Evolutionary conservation across 2,329 filamentous ascomycete species (phyloP), one percentile per base, ranked within the genome.

Genomic region (Trichophyton schoenleinii): DNA sequence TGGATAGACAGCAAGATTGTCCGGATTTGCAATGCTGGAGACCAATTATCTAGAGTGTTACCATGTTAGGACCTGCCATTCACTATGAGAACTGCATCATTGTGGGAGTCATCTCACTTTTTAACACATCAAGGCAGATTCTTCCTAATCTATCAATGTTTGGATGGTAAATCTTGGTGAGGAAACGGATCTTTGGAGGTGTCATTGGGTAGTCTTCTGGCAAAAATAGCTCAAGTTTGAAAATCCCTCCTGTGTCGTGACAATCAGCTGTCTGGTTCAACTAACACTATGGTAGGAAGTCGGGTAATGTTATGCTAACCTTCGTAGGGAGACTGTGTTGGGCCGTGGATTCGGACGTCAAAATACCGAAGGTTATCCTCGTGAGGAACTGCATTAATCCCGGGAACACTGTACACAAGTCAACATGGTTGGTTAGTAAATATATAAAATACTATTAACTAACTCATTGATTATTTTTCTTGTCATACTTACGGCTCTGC

Each of bases 161-260:
- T 59, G 94, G 94, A 74, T 99, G 95, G 77, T 97, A 99, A 75
- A 99, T 97, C 78, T 96, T 96, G 69, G 95, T 99, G 59, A 99
- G 81, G 77, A 99, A 99, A 61, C 94, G 89, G 71, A 99, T 96
- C 81, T 96, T 96, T 53, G 94, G 94, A 60, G 94, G 92, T 38
- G 91, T 96, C 94, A 99, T 99, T 48, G 94, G 94, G 74, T 99
- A 99, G 78, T 99, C 94, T 71, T 99, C 94, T 52, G 95, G 95
- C 25, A 99, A 83, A 75, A 99, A 99, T 20, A 99, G 85, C 76
- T 99, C 94, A 64, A 97, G 87, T 76, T 95, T 92, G 81, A 99
- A 99, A 66, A 96, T 83, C 57, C 95, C 94, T 64, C 83, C 85
- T 85, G 70, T 59, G 58, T 20, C 61, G 38, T 61, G 44, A 25